Base-by-base conservation (phyloP, 306 rosid genomes). In the Vigna mungo region DNA sequence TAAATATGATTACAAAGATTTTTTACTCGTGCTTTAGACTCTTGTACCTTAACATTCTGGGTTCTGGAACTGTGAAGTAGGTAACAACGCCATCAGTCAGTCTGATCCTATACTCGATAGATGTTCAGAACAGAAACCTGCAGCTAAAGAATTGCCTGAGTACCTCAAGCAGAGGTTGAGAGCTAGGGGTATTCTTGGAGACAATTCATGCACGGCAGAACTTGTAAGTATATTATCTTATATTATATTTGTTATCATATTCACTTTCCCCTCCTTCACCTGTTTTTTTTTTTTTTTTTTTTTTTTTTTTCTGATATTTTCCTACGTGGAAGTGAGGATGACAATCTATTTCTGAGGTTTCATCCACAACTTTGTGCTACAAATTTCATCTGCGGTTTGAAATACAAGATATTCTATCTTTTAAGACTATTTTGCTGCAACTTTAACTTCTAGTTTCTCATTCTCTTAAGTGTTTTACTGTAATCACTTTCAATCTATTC, bases 101-200 rank as follows among this genome's bases (percentile, higher is more conserved):
- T 65, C 77, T 39, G 81, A 80, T 76, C 68, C 78, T 70, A 81
- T 32, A 20, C 79, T 74, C 74, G 87, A 77, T 79, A 66, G 61
- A 59, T 77, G 77, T 59, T 75, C 85, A 61, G 83, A 77, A 71
- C 87, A 81, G 72, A 90, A 81, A 58, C 60, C 88, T 75, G 76
- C 85, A 48, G 76, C 86, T 12, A 94, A 80, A 84, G 95, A 85
- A 78, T 84, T 94, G 90, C 91, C 98, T 0, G 95, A 92, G 75
- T 94, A 86, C 86, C 98, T 92, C 75, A 86, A 90, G 84, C 90
- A 90, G 88, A 94, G 85, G 92, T 78, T 94, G 86, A 88, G 75
- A 85, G 96, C 97, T 55, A 86, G 98, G 84, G 98, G 98, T 63
- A 90, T 94, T 82, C 92, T 94, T 62, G 88, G 87, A 80, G 93